Percentiles rank a stretch among this genome's conserved stretches.
phyloP scores from a whole-genome alignment of 345 rosid species.

The Rhodomyrtus tomentosa region DNA sequence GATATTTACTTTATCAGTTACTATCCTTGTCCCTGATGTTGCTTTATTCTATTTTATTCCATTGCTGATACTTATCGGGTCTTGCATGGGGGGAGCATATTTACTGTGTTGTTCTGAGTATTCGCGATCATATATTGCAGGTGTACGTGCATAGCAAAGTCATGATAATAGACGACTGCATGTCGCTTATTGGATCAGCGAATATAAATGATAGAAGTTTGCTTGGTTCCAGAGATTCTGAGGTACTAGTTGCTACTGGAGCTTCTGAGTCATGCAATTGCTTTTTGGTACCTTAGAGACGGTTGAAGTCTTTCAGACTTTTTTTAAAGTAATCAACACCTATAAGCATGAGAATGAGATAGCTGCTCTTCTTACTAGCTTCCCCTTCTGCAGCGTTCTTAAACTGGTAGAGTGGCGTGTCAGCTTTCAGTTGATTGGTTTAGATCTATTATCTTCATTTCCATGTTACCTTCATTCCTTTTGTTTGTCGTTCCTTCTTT shows the following conservation, averaged over 20 bases:
- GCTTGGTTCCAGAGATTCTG: slow-evolving; percentile 99
- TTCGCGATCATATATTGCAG: slow-evolving; percentile 19
- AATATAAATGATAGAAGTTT: slow-evolving; percentile 93
- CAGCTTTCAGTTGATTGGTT: background rate
- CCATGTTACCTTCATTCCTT: background rate
- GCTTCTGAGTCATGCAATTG: background rate
- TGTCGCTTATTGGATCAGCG: slow-evolving; percentile 79
- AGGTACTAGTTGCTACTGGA: slow-evolving; percentile 36
- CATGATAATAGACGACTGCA: slow-evolving; percentile 78
- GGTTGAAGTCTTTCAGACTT: background rate
- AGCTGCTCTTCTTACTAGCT: background rate
- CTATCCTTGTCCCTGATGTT: background rate
- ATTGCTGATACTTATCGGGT: background rate
- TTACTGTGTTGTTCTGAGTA: background rate
- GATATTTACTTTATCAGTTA: background rate
- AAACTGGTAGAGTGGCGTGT: background rate
- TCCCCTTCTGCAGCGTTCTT: background rate
- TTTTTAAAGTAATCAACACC: background rate
- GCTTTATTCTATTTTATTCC: background rate
- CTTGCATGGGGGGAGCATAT: background rate
- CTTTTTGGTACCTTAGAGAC: background rate
- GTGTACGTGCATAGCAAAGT: slow-evolving; percentile 95
- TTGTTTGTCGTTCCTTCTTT: background rate
- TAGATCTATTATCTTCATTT: background rate
- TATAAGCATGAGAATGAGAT: background rate